phyloP scores from a whole-genome alignment of 768 basidiomycete species.

The Leccinum variicolor region DNA sequence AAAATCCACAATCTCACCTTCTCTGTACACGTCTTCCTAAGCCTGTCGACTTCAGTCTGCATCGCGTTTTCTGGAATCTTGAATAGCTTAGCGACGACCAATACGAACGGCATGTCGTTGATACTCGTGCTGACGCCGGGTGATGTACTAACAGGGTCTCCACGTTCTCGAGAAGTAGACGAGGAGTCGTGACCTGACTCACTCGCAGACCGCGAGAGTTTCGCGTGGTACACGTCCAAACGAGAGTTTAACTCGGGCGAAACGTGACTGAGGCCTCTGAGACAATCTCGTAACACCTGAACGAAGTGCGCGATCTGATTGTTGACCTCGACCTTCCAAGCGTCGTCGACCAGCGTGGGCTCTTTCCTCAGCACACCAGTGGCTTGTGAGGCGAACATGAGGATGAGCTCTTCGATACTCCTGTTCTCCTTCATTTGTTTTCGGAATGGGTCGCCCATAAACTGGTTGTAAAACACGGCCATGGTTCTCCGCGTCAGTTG shows the following conservation, averaged over 20 bases:
- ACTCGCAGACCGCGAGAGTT: conserved; percentile 62
- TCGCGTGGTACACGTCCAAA: conserved; percentile 80
- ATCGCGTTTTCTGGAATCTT: conserved; percentile 66
- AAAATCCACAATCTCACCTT: conserved; percentile 44
- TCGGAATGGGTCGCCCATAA: conserved; percentile 80
- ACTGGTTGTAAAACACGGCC: conserved; percentile 90
- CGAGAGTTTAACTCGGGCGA: conserved; percentile 79
- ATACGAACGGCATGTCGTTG: conserved; percentile 76
- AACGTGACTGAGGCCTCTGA: conserved; percentile 70
- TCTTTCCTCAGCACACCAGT: conserved; percentile 88
- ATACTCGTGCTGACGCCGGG: conserved; percentile 44
- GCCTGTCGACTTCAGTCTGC: conserved; percentile 68
- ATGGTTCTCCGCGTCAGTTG: conserved; percentile 86
- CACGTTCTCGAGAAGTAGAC: conserved; percentile 53
- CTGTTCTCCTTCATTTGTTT: conserved; percentile 93
- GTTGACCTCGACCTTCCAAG: conserved; percentile 92
- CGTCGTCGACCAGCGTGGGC: conserved; percentile 75
- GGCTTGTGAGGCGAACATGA: conserved; percentile 92
- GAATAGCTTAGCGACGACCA: conserved; percentile 67
- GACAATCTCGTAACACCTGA: conserved; percentile 76
- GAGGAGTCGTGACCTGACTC: conserved; percentile 69
- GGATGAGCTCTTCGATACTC: conserved; percentile 95
- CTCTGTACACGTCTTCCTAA: conserved; percentile 67
- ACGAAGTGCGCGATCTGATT: conserved; percentile 90
- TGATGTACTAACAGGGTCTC: conserved; percentile 42